Evolutionary conservation across 2,329 filamentous ascomycete genomes (phyloP).

Genomic region (Verticillium albo-atrum): DNA sequence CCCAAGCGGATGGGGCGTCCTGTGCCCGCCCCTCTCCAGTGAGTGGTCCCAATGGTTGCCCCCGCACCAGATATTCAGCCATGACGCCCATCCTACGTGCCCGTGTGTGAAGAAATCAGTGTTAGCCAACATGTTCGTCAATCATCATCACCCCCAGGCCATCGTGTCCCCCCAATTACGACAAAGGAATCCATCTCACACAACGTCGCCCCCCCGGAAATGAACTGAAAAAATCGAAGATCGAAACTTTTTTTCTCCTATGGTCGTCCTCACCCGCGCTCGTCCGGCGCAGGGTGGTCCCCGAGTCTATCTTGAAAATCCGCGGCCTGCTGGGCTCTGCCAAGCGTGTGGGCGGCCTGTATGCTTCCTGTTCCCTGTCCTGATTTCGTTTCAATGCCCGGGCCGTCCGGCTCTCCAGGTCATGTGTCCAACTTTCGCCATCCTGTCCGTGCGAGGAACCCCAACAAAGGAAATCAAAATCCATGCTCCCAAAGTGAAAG

Average conservation of each 20-base stretch:
- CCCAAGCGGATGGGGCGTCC: too few relatives aligned
- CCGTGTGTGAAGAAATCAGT: too few relatives aligned
- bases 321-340: constrained; percentile 2
- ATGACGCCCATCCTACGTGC: too few relatives aligned
- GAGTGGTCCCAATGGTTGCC: too few relatives aligned
- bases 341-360: constrained; percentile 12
- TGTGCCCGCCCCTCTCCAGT: too few relatives aligned
- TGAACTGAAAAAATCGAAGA: neutral
- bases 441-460: constrained; percentile 5
- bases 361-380: constrained; percentile 2
- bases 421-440: constrained; percentile 11
- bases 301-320: constrained; percentile 8
- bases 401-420: constrained; percentile 9
- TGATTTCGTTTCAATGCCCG: constrained; percentile 7
- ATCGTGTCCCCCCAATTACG: neutral
- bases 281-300: constrained; percentile 11
- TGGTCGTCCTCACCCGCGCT: constrained; percentile 11
- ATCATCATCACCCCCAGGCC: neutral
- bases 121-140: neutral
- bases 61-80: too few relatives aligned
- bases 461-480: constrained; percentile 5
- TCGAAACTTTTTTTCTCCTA: constrained; percentile 11
- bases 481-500: neutral
- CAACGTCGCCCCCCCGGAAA: neutral
- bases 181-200: neutral